phyloP scores from a whole-genome alignment of 257 asterid genomes.

The Capsicum pubescens region DNA sequence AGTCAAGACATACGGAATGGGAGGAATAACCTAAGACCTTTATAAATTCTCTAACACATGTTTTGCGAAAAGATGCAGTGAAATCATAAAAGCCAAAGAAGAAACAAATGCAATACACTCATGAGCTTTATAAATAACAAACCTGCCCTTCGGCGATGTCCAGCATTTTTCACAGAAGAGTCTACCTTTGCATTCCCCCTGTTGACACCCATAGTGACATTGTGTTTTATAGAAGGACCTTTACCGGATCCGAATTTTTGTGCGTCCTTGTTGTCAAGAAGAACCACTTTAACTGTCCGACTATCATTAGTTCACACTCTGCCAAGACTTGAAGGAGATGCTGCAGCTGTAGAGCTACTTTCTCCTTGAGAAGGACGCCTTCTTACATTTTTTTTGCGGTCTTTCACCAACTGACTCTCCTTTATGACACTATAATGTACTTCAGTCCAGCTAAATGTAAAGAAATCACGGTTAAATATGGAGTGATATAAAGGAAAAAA shows the following conservation, averaged over 20 bases:
- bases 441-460: slow-evolving; percentile 14
- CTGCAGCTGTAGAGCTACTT: slow-evolving; percentile 50
- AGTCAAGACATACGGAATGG: background rate
- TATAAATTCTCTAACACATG: slow-evolving; percentile 9
- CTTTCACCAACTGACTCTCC: slow-evolving; percentile 97
- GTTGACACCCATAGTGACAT: slow-evolving; percentile 55
- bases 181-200: slow-evolving; percentile 69
- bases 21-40: background rate
- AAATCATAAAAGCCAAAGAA: slow-evolving; percentile 17
- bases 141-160: slow-evolving; percentile 79
- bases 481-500: background rate
- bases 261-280: slow-evolving; percentile 77
- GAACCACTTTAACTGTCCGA: slow-evolving; percentile 67
- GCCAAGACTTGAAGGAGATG: slow-evolving; percentile 56
- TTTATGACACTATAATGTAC: slow-evolving; percentile 44
- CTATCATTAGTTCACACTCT: slow-evolving; percentile 62
- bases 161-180: slow-evolving; percentile 58
- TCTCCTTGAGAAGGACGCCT: slow-evolving; percentile 72
- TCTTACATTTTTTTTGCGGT: slow-evolving; percentile 79
- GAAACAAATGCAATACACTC: slow-evolving; percentile 11
- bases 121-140: slow-evolving; percentile 31
- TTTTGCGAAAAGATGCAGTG: background rate
- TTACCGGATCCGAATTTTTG: slow-evolving; percentile 73
- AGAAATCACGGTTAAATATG: slow-evolving; percentile 9
- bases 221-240: slow-evolving; percentile 73